A percentile compares a stretch with the other conserved stretches of the same genome.
These are phyloP conservation scores for Stevia rebaudiana DNA, from an alignment of 140 eudicot genomes.

Conservation along the genomic window DNA sequence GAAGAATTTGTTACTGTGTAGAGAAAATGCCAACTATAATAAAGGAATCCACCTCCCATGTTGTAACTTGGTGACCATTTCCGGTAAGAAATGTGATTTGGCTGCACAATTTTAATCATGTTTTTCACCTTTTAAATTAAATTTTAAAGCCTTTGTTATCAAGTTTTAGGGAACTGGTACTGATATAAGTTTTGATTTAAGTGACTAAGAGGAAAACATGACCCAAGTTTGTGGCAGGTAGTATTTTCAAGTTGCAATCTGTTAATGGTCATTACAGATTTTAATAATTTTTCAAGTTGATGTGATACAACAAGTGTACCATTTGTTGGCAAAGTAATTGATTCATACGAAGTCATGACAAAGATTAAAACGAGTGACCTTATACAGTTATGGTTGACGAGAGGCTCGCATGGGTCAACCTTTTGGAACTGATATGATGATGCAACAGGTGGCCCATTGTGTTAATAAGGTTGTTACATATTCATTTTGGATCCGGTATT, in stretches of 20 bases:
- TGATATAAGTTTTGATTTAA: constrained; percentile 59
- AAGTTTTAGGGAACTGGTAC: constrained; percentile 90
- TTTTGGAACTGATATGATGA: constrained; percentile 24
- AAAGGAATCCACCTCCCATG: constrained; percentile 67
- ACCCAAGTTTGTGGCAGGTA: constrained; percentile 36
- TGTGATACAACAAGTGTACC: constrained; percentile 36
- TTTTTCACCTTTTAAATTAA: background rate
- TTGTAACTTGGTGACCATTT: constrained; percentile 69
- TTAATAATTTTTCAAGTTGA: constrained; percentile 3
- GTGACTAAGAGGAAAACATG: constrained; percentile 80
- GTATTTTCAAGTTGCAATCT: background rate
- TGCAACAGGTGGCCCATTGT: too few species aligned
- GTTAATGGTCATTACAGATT: background rate
- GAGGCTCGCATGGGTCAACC: constrained; percentile 91
- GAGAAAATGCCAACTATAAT: too few species aligned
- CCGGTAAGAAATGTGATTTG: background rate
- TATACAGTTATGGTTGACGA: constrained; percentile 80
- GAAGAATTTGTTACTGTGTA: too few species aligned
- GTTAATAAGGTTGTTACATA: too few species aligned
- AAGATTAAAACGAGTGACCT: constrained; percentile 74
- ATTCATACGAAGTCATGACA: constrained; percentile 71
- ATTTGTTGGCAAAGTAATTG: constrained; percentile 72
- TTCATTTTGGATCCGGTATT: too few species aligned
- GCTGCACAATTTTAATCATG: background rate
- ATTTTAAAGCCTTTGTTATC: constrained; percentile 74